Conservation (phyloP, 495 filamentous ascomycete genomes). For the Hyaloscypha finlandica region DNA sequence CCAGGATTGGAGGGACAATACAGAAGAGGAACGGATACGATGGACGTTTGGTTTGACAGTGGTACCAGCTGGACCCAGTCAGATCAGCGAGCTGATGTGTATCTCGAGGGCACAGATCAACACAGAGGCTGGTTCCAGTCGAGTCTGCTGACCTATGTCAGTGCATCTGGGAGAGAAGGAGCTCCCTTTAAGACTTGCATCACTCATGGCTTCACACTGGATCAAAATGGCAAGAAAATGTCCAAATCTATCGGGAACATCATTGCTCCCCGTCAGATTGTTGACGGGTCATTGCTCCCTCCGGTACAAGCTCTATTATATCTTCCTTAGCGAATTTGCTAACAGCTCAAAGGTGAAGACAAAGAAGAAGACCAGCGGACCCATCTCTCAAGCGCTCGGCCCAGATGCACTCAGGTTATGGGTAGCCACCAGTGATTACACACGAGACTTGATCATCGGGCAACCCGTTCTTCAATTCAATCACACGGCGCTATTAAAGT, state of each 20-base stretch:
- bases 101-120: constrained; percentile 92
- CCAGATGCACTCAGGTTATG: constrained; percentile 88
- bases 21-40: constrained; percentile 86
- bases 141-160: constrained; percentile 86
- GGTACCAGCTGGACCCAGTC: constrained; percentile 87
- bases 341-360: constrained; percentile 52
- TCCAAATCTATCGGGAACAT: constrained; percentile 96
- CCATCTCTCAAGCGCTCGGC: constrained; percentile 29
- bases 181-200: constrained; percentile 84
- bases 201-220: constrained; percentile 94
- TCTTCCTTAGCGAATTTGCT: constrained; percentile 36
- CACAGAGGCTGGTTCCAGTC: constrained; percentile 99
- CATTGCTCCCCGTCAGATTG: constrained; percentile 78
- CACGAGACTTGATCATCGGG: constrained; percentile 78
- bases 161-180: constrained; percentile 38
- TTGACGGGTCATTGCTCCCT: constrained; percentile 71
- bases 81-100: constrained; percentile 73
- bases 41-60: constrained; percentile 99
- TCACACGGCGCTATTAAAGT: constrained; percentile 77
- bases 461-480: constrained; percentile 71
- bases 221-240: constrained; percentile 92
- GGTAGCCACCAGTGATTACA: constrained; percentile 91
- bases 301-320: constrained; percentile 31
- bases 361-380: constrained; percentile 38
- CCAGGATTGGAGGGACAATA: constrained; percentile 55